Evolutionary conservation across 495 filamentous ascomycete genomes (phyloP).

Genomic region (Trichoderma asperelloides): DNA sequence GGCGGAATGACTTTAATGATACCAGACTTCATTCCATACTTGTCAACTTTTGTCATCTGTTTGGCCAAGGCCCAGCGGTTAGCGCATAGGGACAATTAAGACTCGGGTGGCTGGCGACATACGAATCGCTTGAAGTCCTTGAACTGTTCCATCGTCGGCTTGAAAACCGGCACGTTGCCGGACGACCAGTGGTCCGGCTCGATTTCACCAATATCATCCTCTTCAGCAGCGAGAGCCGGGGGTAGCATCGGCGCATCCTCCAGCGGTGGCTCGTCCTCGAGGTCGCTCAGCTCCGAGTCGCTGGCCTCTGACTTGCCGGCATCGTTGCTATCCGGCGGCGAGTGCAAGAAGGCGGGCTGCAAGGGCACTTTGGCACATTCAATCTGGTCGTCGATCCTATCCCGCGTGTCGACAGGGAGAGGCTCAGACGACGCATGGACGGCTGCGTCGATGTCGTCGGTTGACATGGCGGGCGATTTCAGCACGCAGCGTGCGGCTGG

Average conservation of each 20-base stretch:
- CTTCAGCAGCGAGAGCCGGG: conserved; percentile 15
- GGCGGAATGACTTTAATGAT: conserved; percentile 95
- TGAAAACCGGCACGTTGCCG: conserved; percentile 88
- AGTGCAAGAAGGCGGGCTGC: conserved; percentile 32
- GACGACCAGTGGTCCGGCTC: conserved; percentile 75
- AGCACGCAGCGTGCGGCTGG: conserved; percentile 7
- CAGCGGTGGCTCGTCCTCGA: conserved; percentile 37
- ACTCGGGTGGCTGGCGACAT: conserved; percentile 18
- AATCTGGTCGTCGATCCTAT: conserved; percentile 4
- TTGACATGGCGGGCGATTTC: conserved; percentile 10
- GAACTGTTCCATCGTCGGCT: conserved; percentile 92
- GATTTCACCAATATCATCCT: conserved; percentile 64
- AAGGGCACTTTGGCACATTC: conserved; percentile 18
- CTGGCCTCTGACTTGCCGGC: conserved; percentile 40
- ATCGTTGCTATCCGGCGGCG: conserved; percentile 43
- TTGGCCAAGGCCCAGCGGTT: conserved; percentile 5
- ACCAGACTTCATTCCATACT: conserved; percentile 92
- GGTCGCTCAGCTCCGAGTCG: conserved; percentile 49
- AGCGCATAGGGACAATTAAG: not conserved
- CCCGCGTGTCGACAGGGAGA: not conserved
- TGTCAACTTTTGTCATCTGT: conserved; percentile 72
- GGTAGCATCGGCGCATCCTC: conserved; percentile 19
- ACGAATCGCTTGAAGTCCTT: conserved; percentile 77
- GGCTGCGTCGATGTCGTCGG: not conserved
- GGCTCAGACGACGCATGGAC: not conserved